Percentiles rank a stretch among this genome's conserved stretches.
phyloP scores from a whole-genome alignment of 495 filamentous ascomycete species.

The Lepraria neglecta region DNA sequence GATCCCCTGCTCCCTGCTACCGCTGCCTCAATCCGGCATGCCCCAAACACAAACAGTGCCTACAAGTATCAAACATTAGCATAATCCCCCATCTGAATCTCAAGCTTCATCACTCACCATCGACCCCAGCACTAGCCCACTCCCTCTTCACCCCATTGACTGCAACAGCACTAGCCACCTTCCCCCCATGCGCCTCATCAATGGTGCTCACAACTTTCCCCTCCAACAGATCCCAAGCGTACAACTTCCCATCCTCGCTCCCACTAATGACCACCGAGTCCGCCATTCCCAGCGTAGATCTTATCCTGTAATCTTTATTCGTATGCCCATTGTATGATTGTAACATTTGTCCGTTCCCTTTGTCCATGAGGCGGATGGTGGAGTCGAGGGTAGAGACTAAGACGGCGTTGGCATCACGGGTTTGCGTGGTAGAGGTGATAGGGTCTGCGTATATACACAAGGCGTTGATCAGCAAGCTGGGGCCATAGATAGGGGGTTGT shows the following conservation, averaged over 20 bases:
- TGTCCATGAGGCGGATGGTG: constrained; percentile 75
- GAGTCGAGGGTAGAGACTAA: constrained; percentile 73
- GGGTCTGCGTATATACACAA: constrained; percentile 29
- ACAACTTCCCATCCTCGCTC: constrained; percentile 70
- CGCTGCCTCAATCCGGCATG: constrained; percentile 13
- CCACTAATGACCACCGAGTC: constrained; percentile 78
- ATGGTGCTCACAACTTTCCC: constrained; percentile 60
- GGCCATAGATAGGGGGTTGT: no score
- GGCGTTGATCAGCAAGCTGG: background rate
- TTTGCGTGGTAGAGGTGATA: constrained; percentile 63
- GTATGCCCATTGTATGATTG: constrained; percentile 61
- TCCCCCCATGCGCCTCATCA: constrained; percentile 49
- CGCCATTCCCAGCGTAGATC: constrained; percentile 62
- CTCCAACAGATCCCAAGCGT: constrained; percentile 84
- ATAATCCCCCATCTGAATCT: background rate
- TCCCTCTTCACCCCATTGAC: constrained; percentile 66
- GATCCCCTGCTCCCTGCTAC: background rate
- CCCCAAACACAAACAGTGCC: constrained; percentile 28
- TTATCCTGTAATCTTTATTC: constrained; percentile 64
- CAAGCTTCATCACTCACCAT: constrained; percentile 39
- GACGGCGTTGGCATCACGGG: constrained; percentile 63
- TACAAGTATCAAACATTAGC: constrained; percentile 14
- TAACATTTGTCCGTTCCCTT: constrained; percentile 62
- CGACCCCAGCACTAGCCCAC: constrained; percentile 57
- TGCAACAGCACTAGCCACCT: constrained; percentile 57